Evolutionary conservation across 2,329 filamentous ascomycete species (phyloP).

Genomic region (Annulohypoxylon truncatum): DNA sequence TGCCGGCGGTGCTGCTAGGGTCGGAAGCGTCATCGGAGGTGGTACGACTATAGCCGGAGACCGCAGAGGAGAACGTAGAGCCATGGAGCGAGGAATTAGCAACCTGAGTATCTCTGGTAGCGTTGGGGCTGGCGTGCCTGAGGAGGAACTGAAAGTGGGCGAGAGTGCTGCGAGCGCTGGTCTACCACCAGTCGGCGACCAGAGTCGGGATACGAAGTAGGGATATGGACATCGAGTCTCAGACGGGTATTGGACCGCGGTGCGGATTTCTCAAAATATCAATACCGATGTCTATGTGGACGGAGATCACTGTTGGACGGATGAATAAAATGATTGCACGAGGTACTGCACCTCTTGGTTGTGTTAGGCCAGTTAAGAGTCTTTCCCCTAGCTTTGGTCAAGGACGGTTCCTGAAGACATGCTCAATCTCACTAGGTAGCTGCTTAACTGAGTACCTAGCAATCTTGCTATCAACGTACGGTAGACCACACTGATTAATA

Average conservation of each 20-base stretch:
- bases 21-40: constrained; percentile 42
- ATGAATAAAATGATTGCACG: constrained; percentile 7
- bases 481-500: not conserved
- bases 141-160: constrained; percentile 70
- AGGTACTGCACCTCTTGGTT: not conserved
- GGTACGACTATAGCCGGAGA: constrained; percentile 61
- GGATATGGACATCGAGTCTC: not conserved
- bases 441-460: not conserved
- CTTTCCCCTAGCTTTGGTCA: not conserved
- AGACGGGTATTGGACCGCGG: not conserved
- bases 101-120: constrained; percentile 58
- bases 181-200: constrained; percentile 35
- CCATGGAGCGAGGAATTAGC: constrained; percentile 60
- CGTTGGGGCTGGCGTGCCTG: constrained; percentile 65
- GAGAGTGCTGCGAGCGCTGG: constrained; percentile 69
- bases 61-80: constrained; percentile 52
- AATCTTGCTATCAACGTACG: not conserved
- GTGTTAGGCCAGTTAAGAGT: not conserved
- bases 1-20: constrained; percentile 51
- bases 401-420: not conserved
- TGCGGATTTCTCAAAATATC: not conserved
- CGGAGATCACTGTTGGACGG: not conserved
- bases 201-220: constrained; percentile 33
- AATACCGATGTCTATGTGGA: not conserved
- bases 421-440: not conserved